Evolutionary conservation across 1,284 basidiomycete genomes (phyloP), one percentile per base, ranked within the genome.

Genomic region (Fomitiporia mediterranea): DNA sequence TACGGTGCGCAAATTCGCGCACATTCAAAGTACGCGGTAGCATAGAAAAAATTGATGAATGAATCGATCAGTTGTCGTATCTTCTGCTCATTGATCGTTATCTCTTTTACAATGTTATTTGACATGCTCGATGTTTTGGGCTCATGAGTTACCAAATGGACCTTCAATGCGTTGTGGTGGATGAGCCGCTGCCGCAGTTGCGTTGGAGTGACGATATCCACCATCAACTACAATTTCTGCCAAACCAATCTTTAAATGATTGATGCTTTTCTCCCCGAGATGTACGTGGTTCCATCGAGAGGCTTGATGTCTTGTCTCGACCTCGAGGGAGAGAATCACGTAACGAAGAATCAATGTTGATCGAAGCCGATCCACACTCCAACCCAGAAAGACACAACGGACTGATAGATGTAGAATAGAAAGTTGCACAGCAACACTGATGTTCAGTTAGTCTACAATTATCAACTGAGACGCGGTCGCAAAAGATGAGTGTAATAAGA

Each of bases 1-100:
- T 72, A 69, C 28, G 77, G 76, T 11, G 68, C 69, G n/a, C 67
- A 65, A 53, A 63, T 77, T 47, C 67, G 76, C 30, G 64, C 64
- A 2, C 66, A 63, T 9, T 76, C 74, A 17, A 70, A 66, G 49
- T 73, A 73, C 58, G 66, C 71, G 11, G 64, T 56, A 9, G 30
- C 53, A 30, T 57, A 38, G 47, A 46, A 25, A 46, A 17, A 13
- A 30, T 13, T 46, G 13, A 25, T 43, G n/a, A n/a, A n/a, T n/a
- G n/a, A n/a, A n/a, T n/a, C n/a, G n/a, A n/a, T n/a, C n/a, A n/a
- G n/a, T n/a, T n/a, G n/a, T n/a, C n/a, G n/a, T n/a, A n/a, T n/a
- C n/a, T n/a, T n/a, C n/a, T n/a, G n/a, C n/a, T n/a, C n/a, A n/a
- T n/a, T n/a, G n/a, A n/a, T n/a, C n/a, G n/a, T n/a, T n/a, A n/a